Base-by-base conservation (phyloP, 306 rosid genomes). In the Potentilla sterilis region DNA sequence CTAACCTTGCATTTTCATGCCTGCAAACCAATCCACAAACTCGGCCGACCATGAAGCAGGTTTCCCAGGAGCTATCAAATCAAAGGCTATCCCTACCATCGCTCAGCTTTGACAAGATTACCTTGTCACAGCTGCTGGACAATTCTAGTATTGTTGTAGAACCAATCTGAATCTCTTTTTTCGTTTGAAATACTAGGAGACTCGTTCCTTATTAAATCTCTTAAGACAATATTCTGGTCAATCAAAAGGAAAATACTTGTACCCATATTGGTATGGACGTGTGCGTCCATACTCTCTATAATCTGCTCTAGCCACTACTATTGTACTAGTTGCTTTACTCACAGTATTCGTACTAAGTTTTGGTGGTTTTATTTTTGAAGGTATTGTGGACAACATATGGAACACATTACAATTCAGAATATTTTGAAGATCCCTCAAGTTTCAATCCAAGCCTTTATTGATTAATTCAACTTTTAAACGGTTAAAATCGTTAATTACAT, bases 311-410 rank as follows among this genome's bases (percentile, higher is more conserved):
- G 7, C 7, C 37, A n/a, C 5, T 37, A 38, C 65, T 37, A n/a
- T n/a, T 71, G 52, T 51, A 34, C 3, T 28, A 12, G 12, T 9
- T 12, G 7, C 2, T 52, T n/a, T 37, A 38, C 65, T 52, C 12
- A 18, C 5, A 70, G 61, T n/a, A 21, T 38, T 19, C n/a, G 35
- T 37, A 70, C 12, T 67, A 55, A 38, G 28, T 15, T 69, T 9
- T 71, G 57, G 9, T 48, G n/a, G 13, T 77, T 64, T 67, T 63
- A 58, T 48, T 59, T 74, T 0, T 75, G 69, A 81, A 89, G 97
- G 87, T 93, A 61, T 65, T 91, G 44, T 91, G 98, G 96, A 93
- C 98, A 70, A 77, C 89, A 47, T 88, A 83, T 65, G 97, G 97
- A 40, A 91, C 97, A 49, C 96, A 91, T 87, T 86, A 84, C 79